Base-by-base conservation (phyloP, 2,329 filamentous ascomycete species). In the Neospermospora avenae region DNA sequence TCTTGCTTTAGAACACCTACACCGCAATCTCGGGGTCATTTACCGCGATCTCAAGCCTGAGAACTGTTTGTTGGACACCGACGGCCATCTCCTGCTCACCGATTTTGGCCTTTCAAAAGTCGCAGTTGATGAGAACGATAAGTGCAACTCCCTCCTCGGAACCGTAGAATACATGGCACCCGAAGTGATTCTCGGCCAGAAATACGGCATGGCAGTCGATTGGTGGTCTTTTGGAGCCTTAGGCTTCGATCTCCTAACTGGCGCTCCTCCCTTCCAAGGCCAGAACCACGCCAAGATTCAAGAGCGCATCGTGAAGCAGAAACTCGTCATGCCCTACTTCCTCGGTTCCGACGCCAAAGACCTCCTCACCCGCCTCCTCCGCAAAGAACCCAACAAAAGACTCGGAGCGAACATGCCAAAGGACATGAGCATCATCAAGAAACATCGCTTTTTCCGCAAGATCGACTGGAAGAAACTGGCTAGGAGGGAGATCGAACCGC, bases 81-180 rank as follows among this genome's bases (percentile, higher is more conserved):
- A 96, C 67, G 95, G 95, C 39, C 95, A 99, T 73, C 83, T 99
- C 1, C 84, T 99, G 4, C 83, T 99, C 28, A 98, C 96, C 1
- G 96, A 99, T 75, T 99, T 99, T 73, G 95, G 95, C 4, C 84
- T 99, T 18, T 96, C 91, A 77, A 99, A 99, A 76, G 95, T 98
- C 34, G 88, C 93, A 0, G 83, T 95, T 16, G 87, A 92, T 60
- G 86, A 86, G 44, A 78, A 80, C 41, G 78, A 75, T 74, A 76
- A 84, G 57, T 97, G 93, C 80, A 91, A 92, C 76, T 96, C 91
- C 44, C 89, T 97, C 66, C 85, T 97, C 10, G 95, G 95, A 54
- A 99, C 95, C 0, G 88, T 97, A 60, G 95, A 98, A 74, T 99
- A 99, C 81, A 99, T 99, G 95, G 96, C 95, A 0, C 95, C 95